A percentile compares a stretch with the other conserved stretches of the same genome.
These are phyloP conservation scores for Hysterium pulicare DNA, from an alignment of 2,329 filamentous ascomycete genomes.

Conservation along the genomic window DNA sequence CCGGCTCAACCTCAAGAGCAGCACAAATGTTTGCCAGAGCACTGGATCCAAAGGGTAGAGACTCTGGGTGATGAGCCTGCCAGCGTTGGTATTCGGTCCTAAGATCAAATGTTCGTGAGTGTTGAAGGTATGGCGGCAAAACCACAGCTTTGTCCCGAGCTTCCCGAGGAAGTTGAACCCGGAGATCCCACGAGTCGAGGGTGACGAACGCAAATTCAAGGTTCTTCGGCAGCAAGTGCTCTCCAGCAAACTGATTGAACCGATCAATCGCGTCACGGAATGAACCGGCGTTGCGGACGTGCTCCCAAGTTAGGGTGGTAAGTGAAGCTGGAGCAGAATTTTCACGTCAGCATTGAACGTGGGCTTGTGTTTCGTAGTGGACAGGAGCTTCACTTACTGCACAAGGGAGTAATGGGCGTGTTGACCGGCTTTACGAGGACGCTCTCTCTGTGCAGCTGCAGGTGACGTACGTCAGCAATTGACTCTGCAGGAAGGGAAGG, in stretches of 20 bases:
- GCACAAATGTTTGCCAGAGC: conserved; percentile 97
- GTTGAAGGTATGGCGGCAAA: conserved; percentile 92
- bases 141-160: conserved; percentile 98
- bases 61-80: conserved; percentile 98
- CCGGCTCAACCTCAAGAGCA: conserved; percentile 93
- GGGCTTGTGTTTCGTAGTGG: conserved; percentile 4
- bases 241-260: conserved; percentile 89
- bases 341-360: conserved; percentile 25
- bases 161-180: conserved; percentile 94
- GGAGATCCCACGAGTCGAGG: conserved; percentile 95
- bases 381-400: conserved; percentile 66
- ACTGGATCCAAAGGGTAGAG: conserved; percentile 90
- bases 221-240: conserved; percentile 86
- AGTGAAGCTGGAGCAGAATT: conserved; percentile 68
- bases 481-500: conserved; percentile 10
- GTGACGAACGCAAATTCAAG: conserved; percentile 98
- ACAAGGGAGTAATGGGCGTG: conserved; percentile 95
- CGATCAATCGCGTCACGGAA: conserved; percentile 96
- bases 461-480: conserved; percentile 27
- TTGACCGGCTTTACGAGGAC: conserved; percentile 98
- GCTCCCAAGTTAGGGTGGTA: conserved; percentile 97
- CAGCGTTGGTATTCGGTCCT: conserved; percentile 97
- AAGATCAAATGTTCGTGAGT: conserved; percentile 94
- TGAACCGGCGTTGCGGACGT: conserved; percentile 93
- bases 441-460: conserved; percentile 86